Evolutionary conservation across 495 filamentous ascomycete species (phyloP).

Genomic region (Hypomontagnella monticulosa): DNA sequence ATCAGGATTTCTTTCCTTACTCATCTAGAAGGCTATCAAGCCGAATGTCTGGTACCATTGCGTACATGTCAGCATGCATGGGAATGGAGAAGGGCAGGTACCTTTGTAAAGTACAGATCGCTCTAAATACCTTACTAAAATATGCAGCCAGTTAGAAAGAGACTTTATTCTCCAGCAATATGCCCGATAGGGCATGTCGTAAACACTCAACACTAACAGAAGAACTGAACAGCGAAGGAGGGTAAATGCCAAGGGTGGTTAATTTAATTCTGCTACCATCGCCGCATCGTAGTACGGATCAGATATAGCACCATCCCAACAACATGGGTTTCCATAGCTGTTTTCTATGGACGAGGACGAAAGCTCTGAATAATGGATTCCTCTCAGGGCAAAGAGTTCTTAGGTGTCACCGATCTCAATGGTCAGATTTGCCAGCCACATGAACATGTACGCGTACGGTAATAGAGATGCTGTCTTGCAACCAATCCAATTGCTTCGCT

Average conservation of each 20-base stretch:
- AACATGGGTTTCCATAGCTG: conserved; percentile 12
- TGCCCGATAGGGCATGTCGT: conserved; percentile 33
- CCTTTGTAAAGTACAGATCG: background rate
- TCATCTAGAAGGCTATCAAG: conserved; percentile 1
- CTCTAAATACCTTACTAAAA: conserved; percentile 1
- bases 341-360: conserved; percentile 10
- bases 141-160: background rate
- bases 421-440: conserved; percentile 27
- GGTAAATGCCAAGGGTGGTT: conserved; percentile 35
- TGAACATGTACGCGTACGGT: conserved; percentile 31
- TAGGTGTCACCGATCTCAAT: conserved; percentile 22
- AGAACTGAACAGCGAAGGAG: conserved; percentile 17
- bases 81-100: conserved; percentile 1
- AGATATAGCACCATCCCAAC: conserved; percentile 40
- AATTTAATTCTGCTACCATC: conserved; percentile 35
- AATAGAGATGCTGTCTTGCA: conserved; percentile 19
- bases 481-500: conserved; percentile 20
- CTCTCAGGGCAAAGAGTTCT: conserved; percentile 20
- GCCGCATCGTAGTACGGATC: conserved; percentile 29
- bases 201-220: conserved; percentile 10
- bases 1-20: conserved; percentile 7
- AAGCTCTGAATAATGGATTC: conserved; percentile 41
- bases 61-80: background rate
- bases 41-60: too few relatives aligned
- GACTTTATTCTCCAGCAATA: conserved; percentile 9